Conservation (phyloP, 352 stramenopile species). For the Stramenopiles sp. region DNA sequence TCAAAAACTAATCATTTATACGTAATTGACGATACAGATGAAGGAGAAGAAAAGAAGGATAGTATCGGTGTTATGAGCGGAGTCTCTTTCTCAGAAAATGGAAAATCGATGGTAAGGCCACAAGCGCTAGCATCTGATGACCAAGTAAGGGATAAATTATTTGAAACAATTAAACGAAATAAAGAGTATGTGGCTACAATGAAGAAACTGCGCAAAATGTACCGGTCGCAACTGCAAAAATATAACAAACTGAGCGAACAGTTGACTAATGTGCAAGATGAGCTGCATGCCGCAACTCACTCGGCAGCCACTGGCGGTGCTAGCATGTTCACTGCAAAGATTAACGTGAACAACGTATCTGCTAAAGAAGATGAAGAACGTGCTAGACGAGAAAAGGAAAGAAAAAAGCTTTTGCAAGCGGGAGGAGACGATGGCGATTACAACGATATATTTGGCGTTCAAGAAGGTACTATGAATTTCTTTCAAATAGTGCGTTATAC, state of each 20-base stretch:
- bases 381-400: background rate
- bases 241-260: background rate
- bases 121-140: background rate
- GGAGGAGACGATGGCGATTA: background rate
- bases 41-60: background rate
- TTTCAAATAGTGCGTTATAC: background rate
- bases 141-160: background rate
- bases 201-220: background rate
- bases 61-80: background rate
- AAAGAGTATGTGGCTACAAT: background rate
- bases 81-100: background rate
- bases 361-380: background rate
- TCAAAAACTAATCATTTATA: background rate
- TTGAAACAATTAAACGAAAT: background rate
- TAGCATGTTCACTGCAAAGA: background rate
- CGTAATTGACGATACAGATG: background rate
- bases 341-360: background rate
- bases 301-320: background rate
- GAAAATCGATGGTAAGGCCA: background rate
- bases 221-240: background rate
- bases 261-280: background rate
- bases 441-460: background rate
- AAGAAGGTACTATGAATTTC: background rate
- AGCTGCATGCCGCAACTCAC: background rate
- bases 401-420: background rate